phyloP scores from a whole-genome alignment of 1,284 basidiomycete species.

The Tilletia setariae region DNA sequence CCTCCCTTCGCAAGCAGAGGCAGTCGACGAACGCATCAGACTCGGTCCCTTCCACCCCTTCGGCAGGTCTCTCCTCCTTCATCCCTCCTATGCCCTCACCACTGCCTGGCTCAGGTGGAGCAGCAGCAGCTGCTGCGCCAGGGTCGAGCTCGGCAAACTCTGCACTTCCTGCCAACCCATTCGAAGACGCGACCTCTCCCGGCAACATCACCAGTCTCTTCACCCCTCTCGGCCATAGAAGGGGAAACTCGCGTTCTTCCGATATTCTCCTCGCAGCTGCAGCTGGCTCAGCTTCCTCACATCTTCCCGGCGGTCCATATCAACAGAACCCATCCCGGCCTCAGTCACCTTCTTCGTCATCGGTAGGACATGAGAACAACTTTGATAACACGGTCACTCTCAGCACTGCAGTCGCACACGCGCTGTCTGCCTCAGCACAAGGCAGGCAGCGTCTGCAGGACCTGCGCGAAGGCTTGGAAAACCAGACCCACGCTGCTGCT shows the following conservation, averaged over 20 bases:
- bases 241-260: constrained; percentile 5
- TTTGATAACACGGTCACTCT: constrained; percentile 12
- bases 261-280: background rate
- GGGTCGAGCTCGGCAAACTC: constrained; percentile 24
- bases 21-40: constrained; percentile 16
- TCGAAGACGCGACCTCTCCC: constrained; percentile 11
- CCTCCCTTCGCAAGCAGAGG: constrained; percentile 32
- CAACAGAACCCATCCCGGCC: background rate
- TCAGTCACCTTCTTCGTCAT: constrained; percentile 13
- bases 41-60: constrained; percentile 30
- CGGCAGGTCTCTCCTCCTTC: constrained; percentile 12
- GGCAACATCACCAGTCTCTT: background rate
- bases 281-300: constrained; percentile 1
- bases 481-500: constrained; percentile 44
- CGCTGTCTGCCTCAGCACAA: constrained; percentile 24
- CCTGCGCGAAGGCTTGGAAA: constrained; percentile 35
- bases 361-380: background rate
- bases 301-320: background rate
- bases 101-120: constrained; percentile 22
- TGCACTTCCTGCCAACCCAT: background rate
- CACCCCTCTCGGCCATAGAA: background rate
- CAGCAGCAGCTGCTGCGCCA: no score
- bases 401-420: background rate
- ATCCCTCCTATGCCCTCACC: constrained; percentile 23
- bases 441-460: constrained; percentile 30